Evolutionary conservation across 2,329 filamentous ascomycete species (phyloP), one percentile per base, ranked within the genome.

Genomic region (Colletotrichum neosansevieriae): DNA sequence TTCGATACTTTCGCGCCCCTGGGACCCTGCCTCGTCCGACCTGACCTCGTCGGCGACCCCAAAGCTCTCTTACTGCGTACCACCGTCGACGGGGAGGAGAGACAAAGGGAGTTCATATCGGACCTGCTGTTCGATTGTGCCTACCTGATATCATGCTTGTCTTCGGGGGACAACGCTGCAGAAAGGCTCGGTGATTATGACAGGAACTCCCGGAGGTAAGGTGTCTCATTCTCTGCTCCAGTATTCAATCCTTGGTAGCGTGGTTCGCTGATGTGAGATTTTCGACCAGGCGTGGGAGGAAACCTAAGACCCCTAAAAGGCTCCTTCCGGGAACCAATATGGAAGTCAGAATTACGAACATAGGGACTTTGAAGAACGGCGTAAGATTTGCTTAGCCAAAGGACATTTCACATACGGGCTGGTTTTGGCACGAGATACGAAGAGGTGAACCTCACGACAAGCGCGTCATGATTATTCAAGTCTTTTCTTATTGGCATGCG

Each of bases 1-100:
- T 89, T 89, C 61, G 86, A 89, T 70, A 85, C 81, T 0, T 88
- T 80, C 70, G 84, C 84, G 0, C 87, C 86, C 0, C 63, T 89
- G 0, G 86, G 86, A 0, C 86, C 86, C 0, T 78, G 77, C 42
- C 75, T 89, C 1, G 83, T 88, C 0, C 76, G 77, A 1, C 75
- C 77, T 0, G 74, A 75, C 1, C 63, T 86, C 0, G 73, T 88
- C 0, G 73, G 76, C 0, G 82, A 85, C 58, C 84, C 84, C 0
- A 74, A 73, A 1, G 72, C 74, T 15, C 75, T 88, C 49, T 73
- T 76, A 0, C 72, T 89, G 7, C 77, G 74, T 60, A 88, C 85
- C 0, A 75, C 76, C 1, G 76, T 88, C 0, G 82, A 88, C 69
- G 84, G 82, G 0, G 80, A 85, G 47, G 44, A 82, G 2, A 76